Conservation (phyloP, 1,284 basidiomycete genomes). For the Ceratobasidium sp. region DNA sequence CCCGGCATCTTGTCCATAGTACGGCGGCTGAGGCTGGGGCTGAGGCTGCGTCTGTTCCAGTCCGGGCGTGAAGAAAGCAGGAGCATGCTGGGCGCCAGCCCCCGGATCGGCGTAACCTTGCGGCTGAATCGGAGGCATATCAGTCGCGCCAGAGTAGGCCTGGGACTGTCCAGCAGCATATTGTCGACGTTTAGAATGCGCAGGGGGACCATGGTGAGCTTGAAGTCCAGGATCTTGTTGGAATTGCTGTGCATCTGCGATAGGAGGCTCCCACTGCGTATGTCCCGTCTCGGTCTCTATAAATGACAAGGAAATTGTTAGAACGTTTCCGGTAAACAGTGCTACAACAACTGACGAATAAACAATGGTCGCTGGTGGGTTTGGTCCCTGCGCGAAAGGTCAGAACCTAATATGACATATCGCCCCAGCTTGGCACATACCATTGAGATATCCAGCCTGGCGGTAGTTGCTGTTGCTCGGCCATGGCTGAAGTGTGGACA, state of each 20-base stretch:
- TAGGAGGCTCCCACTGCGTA: constrained; percentile 77
- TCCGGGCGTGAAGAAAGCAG: constrained; percentile 83
- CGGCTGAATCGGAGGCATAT: constrained; percentile 51
- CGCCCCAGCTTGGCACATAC: constrained; percentile 57
- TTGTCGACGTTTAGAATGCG: constrained; percentile 78
- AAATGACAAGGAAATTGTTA: constrained; percentile 27
- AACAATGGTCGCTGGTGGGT: constrained; percentile 86
- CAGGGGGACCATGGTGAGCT: constrained; percentile 51
- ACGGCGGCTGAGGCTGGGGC: constrained; percentile 63
- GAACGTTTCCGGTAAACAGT: background rate
- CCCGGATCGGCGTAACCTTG: constrained; percentile 42
- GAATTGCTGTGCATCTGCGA: constrained; percentile 46
- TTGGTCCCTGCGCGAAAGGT: constrained; percentile 73
- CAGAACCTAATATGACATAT: background rate
- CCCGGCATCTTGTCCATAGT: constrained; percentile 57
- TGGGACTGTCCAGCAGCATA: constrained; percentile 92
- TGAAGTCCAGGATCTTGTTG: constrained; percentile 48
- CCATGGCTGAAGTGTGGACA: constrained; percentile 6
- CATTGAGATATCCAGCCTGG: constrained; percentile 92
- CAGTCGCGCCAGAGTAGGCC: constrained; percentile 74
- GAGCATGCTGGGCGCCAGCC: constrained; percentile 49
- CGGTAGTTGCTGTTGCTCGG: constrained; percentile 66
- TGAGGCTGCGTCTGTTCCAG: constrained; percentile 61
- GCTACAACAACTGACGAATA: constrained; percentile 67
- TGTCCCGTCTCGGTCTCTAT: constrained; percentile 68